Base-by-base conservation (phyloP, 1,139 yeast genomes). In the Yamadazyma oceani region DNA sequence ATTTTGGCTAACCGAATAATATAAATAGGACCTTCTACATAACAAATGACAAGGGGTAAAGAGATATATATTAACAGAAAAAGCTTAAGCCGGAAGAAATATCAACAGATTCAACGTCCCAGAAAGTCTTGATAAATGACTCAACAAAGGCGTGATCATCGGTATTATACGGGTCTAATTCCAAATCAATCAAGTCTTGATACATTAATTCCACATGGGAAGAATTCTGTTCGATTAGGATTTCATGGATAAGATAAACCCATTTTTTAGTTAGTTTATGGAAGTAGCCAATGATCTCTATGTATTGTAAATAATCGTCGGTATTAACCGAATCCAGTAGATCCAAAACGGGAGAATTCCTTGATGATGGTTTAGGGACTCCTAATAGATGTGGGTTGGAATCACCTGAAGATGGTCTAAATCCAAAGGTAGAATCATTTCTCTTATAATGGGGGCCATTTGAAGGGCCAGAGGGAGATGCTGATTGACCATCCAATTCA, bases 151-250 rank as follows among this genome's bases (percentile, higher is more conserved):
- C 69, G 28, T 75, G 56, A 55, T 85, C 94, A 22, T 70, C 69
- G 8, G 57, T 46, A 14, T 82, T 73, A 51, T 82, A 78, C 2
- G 92, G 89, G 55, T 85, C 92, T 38, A 85, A 64, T 25, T 88
- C 94, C 83, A 85, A 77, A 39, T 82, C 86, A 13, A 70, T 61
- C 38, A 85, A 55, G 54, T 85, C 92, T 48, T 75, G 73, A 45
- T 68, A 68, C 2, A 73, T 73, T 27, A 74, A 64, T 44, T 72
- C 78, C 7, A 47, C 27, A 6, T 31, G 30, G 11, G 35, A 38
- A 15, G 44, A 42, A 21, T 53, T 55, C n/a, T 52, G 36, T 39
- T 58, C 61, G 41, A 68, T 73, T 3, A 68, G 56, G 19, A 68
- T 58, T 35, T 69, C 73, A 39, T 69, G 60, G 21, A 70, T 55